These are phyloP conservation scores for Spathaspora passalidarum DNA, from an alignment of 805 yeast genomes.

Conservation along the genomic window DNA sequence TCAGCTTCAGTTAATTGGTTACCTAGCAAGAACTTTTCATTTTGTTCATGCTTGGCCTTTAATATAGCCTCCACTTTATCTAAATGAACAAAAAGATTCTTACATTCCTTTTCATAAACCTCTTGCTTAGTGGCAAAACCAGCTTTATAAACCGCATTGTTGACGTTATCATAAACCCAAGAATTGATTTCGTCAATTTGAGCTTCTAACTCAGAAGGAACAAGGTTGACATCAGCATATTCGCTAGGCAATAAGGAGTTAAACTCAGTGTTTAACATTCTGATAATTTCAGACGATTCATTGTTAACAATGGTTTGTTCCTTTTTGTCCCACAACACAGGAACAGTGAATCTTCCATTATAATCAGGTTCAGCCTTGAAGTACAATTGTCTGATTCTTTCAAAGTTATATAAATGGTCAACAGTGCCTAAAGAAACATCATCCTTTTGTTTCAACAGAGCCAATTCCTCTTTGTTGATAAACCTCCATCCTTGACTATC, in stretches of 20 bases:
- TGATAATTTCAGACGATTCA: slow-evolving; percentile 85
- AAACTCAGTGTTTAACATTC: slow-evolving; percentile 78
- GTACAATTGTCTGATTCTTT: slow-evolving; percentile 68
- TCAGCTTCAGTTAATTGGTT: slow-evolving; percentile 84
- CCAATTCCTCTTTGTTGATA: slow-evolving; percentile 41
- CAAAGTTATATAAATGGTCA: slow-evolving; percentile 51
- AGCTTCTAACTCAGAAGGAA: slow-evolving; percentile 52
- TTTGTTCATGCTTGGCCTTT: slow-evolving; percentile 35
- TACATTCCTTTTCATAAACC: slow-evolving; percentile 70
- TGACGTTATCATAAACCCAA: slow-evolving; percentile 82
- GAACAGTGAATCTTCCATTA: slow-evolving; percentile 85
- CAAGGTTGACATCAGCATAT: slow-evolving; percentile 52
- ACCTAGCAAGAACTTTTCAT: slow-evolving; percentile 49
- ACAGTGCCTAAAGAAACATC: slow-evolving; percentile 44
- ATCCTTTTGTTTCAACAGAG: slow-evolving; percentile 27
- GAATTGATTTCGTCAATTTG: slow-evolving; percentile 75
- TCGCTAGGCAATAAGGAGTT: slow-evolving; percentile 51
- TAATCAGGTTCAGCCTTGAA: slow-evolving; percentile 73
- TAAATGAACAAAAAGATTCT: slow-evolving; percentile 59
- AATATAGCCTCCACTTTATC: slow-evolving; percentile 69
- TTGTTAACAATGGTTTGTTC: slow-evolving; percentile 82
- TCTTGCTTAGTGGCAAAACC: slow-evolving; percentile 88
- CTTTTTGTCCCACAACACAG: slow-evolving; percentile 89
- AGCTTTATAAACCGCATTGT: slow-evolving; percentile 90
- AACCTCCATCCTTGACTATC: slow-evolving; percentile 90